A percentile compares a stretch with the other conserved stretches of the same genome.
Evolutionary conservation across 106 monocot species (phyloP).

Genomic region (Dendrobium huoshanense): DNA sequence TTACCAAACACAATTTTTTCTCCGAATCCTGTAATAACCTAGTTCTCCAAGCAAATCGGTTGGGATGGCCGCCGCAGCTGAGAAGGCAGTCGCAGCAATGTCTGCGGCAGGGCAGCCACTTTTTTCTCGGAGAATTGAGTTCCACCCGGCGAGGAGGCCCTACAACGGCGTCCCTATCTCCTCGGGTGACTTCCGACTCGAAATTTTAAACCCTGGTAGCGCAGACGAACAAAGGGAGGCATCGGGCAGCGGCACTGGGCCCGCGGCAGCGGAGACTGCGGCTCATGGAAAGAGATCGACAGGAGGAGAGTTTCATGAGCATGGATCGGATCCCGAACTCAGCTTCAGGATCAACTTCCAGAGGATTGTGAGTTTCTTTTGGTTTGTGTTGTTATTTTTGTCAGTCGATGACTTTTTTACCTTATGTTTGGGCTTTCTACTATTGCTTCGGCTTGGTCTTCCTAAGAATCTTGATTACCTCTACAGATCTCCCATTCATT

Average conservation of each 20-base stretch:
- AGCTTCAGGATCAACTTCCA: constrained; percentile 60
- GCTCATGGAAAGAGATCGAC: constrained; percentile 30
- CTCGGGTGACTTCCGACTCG: constrained; percentile 34
- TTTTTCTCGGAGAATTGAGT: constrained; percentile 58
- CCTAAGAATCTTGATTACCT: not conserved
- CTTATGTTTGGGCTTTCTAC: not conserved
- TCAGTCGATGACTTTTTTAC: not conserved
- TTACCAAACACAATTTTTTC: not conserved
- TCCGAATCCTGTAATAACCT: not conserved
- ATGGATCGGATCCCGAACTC: constrained; percentile 72
- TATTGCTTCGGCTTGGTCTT: constrained; percentile 1
- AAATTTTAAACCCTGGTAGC: constrained; percentile 57
- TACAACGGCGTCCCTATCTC: constrained; percentile 16
- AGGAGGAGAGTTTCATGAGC: constrained; percentile 29
- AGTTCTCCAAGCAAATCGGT: not conserved
- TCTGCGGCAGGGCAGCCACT: constrained; percentile 21
- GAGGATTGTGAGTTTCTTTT: constrained; percentile 74
- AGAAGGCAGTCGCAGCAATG: constrained; percentile 8
- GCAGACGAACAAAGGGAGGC: not conserved
- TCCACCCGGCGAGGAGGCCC: constrained; percentile 47
- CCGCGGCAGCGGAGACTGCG: not conserved
- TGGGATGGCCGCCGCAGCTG: constrained; percentile 9
- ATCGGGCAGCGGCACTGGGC: not conserved
- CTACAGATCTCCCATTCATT: not conserved
- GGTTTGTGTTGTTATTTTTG: not conserved